Percentiles rank a stretch among this genome's conserved stretches.
Evolutionary conservation across 1,284 basidiomycete species (phyloP).

Genomic region (Athelia psychrophila): DNA sequence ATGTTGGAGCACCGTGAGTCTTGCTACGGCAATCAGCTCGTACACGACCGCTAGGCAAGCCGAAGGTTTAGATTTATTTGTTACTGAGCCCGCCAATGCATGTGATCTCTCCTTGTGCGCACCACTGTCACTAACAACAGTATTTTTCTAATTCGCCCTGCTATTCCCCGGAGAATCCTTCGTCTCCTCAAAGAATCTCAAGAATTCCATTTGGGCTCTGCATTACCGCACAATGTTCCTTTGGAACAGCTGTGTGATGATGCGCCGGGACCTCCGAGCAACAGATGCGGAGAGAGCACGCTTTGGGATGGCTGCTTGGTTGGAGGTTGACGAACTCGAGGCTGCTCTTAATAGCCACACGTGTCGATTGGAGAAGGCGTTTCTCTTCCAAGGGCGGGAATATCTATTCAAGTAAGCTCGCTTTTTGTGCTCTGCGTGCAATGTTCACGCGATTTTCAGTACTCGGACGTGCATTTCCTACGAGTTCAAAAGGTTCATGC

Average conservation of each 20-base stretch:
- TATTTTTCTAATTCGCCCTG: conserved; percentile 51
- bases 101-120: conserved; percentile 20
- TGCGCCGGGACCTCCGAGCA: conserved; percentile 41
- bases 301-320: conserved; percentile 66
- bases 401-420: too few species aligned
- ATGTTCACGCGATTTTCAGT: too few species aligned
- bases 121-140: conserved; percentile 4
- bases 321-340: conserved; percentile 63
- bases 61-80: conserved; percentile 46
- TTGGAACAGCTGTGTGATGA: conserved; percentile 68
- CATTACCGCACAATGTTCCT: conserved; percentile 66
- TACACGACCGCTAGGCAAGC: conserved; percentile 50
- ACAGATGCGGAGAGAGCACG: conserved; percentile 51
- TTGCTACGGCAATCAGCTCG: conserved; percentile 60
- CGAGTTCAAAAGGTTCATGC: too few species aligned
- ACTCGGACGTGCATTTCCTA: too few species aligned
- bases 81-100: conserved; percentile 67
- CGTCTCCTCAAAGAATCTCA: conserved; percentile 34
- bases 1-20: conserved; percentile 65
- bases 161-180: conserved; percentile 67
- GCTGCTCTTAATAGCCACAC: too few species aligned
- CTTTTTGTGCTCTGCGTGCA: too few species aligned
- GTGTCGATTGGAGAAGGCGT: too few species aligned
- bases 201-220: conserved; percentile 71
- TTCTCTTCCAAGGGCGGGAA: too few species aligned